These are phyloP conservation scores for Saussurea involucrata DNA, from an alignment of 129 eudicot species.

Conservation along the genomic window DNA sequence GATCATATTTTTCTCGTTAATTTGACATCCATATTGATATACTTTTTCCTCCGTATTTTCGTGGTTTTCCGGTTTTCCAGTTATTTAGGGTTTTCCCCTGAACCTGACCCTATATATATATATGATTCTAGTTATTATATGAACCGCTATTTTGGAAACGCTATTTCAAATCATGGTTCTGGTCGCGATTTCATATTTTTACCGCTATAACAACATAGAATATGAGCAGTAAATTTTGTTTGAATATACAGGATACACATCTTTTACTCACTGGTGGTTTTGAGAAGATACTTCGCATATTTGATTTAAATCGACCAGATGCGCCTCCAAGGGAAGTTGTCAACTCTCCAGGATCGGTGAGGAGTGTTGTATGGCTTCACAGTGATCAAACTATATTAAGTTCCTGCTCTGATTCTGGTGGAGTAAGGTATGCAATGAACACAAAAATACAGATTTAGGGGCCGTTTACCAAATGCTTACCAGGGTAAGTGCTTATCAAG, in stretches of 20 bases:
- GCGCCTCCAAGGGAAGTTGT: constrained; percentile 86
- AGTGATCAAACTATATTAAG: constrained; percentile 85
- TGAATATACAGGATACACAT: constrained; percentile 54
- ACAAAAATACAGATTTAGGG: neutral
- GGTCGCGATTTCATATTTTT: no score
- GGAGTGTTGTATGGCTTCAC: constrained; percentile 81
- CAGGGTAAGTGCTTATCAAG: no score
- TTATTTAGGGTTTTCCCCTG: no score
- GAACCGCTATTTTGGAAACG: no score
- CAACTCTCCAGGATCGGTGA: constrained; percentile 66
- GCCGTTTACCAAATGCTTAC: no score
- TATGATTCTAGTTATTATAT: neutral
- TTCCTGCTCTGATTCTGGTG: constrained; percentile 72
- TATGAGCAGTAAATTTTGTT: constrained; percentile 14
- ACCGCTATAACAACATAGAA: no score
- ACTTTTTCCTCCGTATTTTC: no score
- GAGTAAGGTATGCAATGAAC: constrained; percentile 56
- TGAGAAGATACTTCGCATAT: constrained; percentile 71
- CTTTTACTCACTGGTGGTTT: constrained; percentile 71
- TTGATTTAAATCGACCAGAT: constrained; percentile 75
- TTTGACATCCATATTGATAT: no score
- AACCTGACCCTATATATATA: neutral
- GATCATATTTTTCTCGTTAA: no score
- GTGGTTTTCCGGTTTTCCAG: no score
- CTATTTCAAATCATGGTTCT: no score